Base-by-base conservation (phyloP, 441 rosid species). In the Macaranga tanarius region DNA sequence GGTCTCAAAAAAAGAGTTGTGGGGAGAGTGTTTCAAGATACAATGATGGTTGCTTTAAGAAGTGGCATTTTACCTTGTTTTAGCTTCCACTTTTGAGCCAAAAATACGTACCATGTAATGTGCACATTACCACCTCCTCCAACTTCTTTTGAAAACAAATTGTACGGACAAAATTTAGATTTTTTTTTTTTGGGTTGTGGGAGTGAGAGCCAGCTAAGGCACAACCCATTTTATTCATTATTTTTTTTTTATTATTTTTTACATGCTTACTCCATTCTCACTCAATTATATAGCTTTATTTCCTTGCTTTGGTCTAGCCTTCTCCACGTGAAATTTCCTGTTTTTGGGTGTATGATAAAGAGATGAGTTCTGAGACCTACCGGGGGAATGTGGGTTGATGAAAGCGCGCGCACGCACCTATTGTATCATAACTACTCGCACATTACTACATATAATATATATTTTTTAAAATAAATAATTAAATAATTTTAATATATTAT, bases 31-130 rank as follows among this genome's bases (percentile, higher is more conserved):
- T 54, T 15, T 54, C 51, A 56, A 69, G 51, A 40, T 12, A 23
- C 10, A 55, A 69, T 69, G 72, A 69, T 69, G 52, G 51, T 69
- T 69, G 72, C 72, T 69, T 69, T 40, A 4, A 56, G 63, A 56
- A 23, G 15, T 2, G 52, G 54, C 62, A 55, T 56, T 64, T 69
- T 15, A 26, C 4, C 40, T 3, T 22, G 23, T 23, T 38, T 13
- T 69, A 1, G 52, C 56, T 40, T 55, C 23, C 15, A 12, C 58
- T 48, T 66, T 26, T 50, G 9, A 7, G 3, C 10, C 2, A 48
- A 34, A 34, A 34, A 3, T 0, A 31, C 5, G 38, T 31, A 31
- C 38, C 5, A 2, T 31, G 38, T 31, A 31, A 31, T 31, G 5
- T 3, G 5, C 0, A 34, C 38, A 34, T 34, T 34, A 34, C 38